Evolutionary conservation across 495 filamentous ascomycete species (phyloP).

Genomic region (Penicillium egyptiacum): DNA sequence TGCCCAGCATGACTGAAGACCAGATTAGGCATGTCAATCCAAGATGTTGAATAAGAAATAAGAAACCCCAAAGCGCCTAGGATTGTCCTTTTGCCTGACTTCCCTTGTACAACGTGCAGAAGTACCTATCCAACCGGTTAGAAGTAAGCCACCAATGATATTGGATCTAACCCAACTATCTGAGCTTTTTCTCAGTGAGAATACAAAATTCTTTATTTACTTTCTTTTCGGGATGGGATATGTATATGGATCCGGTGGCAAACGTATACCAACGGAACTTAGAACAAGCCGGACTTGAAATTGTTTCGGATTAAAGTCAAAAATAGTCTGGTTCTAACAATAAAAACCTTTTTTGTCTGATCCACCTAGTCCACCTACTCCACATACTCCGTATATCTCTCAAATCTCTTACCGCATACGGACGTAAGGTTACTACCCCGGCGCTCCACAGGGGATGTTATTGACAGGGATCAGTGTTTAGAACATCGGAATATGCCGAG

Average conservation of each 20-base stretch:
- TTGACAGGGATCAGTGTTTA: constrained; percentile 12
- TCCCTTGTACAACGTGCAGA: constrained; percentile 25
- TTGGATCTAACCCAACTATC: neutral
- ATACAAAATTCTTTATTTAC: neutral
- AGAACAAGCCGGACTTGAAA: neutral
- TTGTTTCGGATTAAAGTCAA: constrained; percentile 12
- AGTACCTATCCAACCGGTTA: constrained; percentile 10
- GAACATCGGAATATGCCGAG: constrained; percentile 32
- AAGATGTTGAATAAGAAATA: neutral
- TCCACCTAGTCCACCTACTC: too few species aligned
- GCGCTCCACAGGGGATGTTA: neutral
- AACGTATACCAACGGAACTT: neutral
- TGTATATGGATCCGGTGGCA: neutral
- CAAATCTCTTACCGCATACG: constrained; percentile 7
- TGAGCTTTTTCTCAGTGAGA: neutral
- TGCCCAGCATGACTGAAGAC: neutral
- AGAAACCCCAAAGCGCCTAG: neutral
- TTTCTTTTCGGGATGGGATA: neutral
- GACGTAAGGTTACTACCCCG: constrained; percentile 1
- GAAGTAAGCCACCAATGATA: constrained; percentile 5
- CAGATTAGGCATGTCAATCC: neutral
- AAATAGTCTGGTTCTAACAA: constrained; percentile 1
- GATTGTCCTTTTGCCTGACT: constrained; percentile 18
- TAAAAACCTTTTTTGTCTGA: neutral
- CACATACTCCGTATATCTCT: neutral